These are phyloP conservation scores for Aspergillus nomiae DNA, from an alignment of 2,329 filamentous ascomycete species.

Conservation along the genomic window DNA sequence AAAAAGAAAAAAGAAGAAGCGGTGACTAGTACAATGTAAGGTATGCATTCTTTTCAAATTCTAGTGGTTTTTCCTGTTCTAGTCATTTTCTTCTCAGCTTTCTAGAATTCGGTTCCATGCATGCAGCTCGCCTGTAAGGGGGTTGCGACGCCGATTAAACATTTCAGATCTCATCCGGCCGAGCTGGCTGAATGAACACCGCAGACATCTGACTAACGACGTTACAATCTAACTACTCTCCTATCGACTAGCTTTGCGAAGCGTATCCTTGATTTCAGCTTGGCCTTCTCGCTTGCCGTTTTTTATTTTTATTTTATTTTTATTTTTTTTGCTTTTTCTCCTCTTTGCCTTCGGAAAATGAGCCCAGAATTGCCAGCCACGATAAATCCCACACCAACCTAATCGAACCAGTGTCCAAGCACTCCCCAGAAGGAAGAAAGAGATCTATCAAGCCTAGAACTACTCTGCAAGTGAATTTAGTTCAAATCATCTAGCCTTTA, in stretches of 20 bases:
- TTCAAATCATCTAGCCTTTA: background rate
- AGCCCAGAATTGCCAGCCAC: background rate
- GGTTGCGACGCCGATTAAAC: background rate
- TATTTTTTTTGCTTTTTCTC: background rate
- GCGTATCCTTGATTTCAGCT: background rate
- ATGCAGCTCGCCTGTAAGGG: slow-evolving; percentile 8
- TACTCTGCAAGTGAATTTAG: background rate
- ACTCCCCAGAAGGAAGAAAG: background rate
- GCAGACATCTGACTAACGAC: background rate
- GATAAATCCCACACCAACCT: background rate
- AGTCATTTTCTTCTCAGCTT: background rate
- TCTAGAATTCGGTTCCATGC: slow-evolving; percentile 4
- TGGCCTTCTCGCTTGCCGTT: background rate
- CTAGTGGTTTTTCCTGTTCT: background rate
- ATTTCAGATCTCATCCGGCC: background rate
- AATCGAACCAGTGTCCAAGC: background rate
- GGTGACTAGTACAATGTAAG: background rate
- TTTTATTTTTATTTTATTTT: background rate
- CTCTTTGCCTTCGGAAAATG: background rate
- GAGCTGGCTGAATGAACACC: background rate
- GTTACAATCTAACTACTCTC: background rate
- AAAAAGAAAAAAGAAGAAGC: background rate
- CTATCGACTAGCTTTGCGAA: background rate
- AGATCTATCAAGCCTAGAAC: background rate
- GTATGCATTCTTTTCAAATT: background rate